phyloP scores from a whole-genome alignment of 2,329 filamentous ascomycete species.

The Dactylonectria estremocensis region DNA sequence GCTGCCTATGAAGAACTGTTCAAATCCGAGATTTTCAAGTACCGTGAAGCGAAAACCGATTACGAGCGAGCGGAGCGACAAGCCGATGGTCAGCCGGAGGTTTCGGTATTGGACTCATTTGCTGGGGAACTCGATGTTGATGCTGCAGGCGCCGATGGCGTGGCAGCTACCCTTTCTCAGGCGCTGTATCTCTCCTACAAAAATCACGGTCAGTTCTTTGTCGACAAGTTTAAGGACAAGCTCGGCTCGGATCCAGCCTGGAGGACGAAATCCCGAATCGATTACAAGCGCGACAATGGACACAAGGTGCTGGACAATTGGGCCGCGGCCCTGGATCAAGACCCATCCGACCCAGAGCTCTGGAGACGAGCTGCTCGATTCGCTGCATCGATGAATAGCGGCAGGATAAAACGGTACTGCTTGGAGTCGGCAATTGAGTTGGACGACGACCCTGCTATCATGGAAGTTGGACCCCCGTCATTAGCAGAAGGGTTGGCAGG shows the following conservation, averaged over 20 bases:
- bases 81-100: constrained; percentile 62
- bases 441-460: constrained; percentile 75
- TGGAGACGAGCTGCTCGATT: constrained; percentile 74
- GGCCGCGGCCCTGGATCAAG: constrained; percentile 72
- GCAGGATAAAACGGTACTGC: constrained; percentile 72
- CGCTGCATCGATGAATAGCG: constrained; percentile 70
- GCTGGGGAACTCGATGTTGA: constrained; percentile 68
- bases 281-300: constrained; percentile 53
- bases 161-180: constrained; percentile 86
- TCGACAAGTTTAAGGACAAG: constrained; percentile 72
- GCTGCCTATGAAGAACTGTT: constrained; percentile 90
- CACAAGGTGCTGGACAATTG: constrained; percentile 70
- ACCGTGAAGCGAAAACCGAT: constrained; percentile 88
- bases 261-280: constrained; percentile 46
- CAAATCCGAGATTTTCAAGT: constrained; percentile 93
- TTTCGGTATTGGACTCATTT: constrained; percentile 61
- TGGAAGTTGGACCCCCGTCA: constrained; percentile 74
- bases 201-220: constrained; percentile 91
- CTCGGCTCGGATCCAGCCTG: constrained; percentile 67
- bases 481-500: constrained; percentile 75
- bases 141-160: constrained; percentile 78
- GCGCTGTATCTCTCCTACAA: constrained; percentile 95
- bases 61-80: constrained; percentile 80
- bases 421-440: constrained; percentile 77
- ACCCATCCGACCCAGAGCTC: constrained; percentile 77